Percentiles rank a stretch among this genome's conserved stretches.
Conservation (phyloP, 768 basidiomycete genomes). For the Tylopilus sp. region DNA sequence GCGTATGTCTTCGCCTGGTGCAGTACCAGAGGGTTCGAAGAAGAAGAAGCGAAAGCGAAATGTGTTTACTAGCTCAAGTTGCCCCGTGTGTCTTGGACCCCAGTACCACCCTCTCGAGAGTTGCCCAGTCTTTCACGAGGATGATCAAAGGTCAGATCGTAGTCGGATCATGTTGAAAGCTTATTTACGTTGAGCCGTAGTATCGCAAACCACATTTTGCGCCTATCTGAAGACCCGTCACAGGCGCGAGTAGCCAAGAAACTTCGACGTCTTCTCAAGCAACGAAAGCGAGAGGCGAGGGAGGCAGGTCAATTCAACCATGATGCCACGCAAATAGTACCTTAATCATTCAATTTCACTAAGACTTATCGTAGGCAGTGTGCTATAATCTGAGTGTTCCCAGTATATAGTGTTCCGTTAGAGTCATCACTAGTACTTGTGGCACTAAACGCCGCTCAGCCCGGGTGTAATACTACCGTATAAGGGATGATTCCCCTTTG, state of each 20-base stretch:
- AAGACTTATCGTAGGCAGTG: constrained; percentile 7
- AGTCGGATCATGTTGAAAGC: background rate
- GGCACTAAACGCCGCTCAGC: too few species aligned
- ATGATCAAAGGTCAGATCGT: constrained; percentile 49
- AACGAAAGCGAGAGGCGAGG: constrained; percentile 27
- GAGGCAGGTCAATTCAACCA: background rate
- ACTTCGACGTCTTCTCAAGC: constrained; percentile 38
- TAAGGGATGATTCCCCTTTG: constrained; percentile 26
- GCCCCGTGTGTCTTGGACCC: constrained; percentile 47
- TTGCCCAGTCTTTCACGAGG: constrained; percentile 54
- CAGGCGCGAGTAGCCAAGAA: constrained; percentile 33
- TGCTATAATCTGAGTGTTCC: constrained; percentile 12
- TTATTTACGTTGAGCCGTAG: constrained; percentile 29
- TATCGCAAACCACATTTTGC: constrained; percentile 40
- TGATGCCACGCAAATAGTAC: constrained; percentile 1
- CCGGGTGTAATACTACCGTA: too few species aligned
- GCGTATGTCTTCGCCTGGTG: constrained; percentile 34
- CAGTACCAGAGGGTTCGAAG: constrained; percentile 20
- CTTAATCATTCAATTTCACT: background rate
- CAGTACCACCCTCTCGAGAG: constrained; percentile 45
- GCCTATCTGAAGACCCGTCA: constrained; percentile 41
- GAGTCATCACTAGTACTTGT: background rate
- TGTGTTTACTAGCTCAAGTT: constrained; percentile 27
- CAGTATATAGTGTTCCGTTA: background rate
- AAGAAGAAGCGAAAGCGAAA: constrained; percentile 41